A percentile compares a stretch with the other conserved stretches of the same genome.
Conservation (phyloP, 192 early-diverging fungal species). For the Gorgonomyces haynaldii region DNA sequence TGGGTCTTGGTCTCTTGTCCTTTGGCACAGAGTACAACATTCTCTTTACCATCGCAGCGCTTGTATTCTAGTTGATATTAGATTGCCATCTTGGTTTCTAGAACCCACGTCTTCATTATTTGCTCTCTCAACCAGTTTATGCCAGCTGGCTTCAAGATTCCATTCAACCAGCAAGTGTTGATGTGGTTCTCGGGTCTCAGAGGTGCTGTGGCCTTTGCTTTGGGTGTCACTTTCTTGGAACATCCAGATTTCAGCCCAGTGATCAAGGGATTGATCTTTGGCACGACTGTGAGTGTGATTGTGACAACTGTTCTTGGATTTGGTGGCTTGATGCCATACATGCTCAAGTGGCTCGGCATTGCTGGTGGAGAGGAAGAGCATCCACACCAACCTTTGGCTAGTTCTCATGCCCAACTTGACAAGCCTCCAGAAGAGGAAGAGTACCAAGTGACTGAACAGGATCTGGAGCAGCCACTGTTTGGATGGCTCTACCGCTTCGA, state of each 20-base stretch:
- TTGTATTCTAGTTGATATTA: constrained; percentile 19
- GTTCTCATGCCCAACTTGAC: not conserved
- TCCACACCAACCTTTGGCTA: not conserved
- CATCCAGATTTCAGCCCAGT: constrained; percentile 32
- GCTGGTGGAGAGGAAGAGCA: constrained; percentile 10
- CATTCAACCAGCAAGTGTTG: constrained; percentile 11
- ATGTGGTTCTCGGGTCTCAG: constrained; percentile 53
- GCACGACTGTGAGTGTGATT: constrained; percentile 48
- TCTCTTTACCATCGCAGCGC: constrained; percentile 30
- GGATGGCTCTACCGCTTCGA: constrained; percentile 35
- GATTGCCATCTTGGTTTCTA: constrained; percentile 38
- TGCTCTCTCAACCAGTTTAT: constrained; percentile 28
- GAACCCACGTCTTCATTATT: constrained; percentile 46
- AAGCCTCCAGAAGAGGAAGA: constrained; percentile 19
- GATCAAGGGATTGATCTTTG: constrained; percentile 44
- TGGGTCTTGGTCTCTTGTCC: constrained; percentile 45
- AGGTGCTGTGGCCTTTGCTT: constrained; percentile 51
- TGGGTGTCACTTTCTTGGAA: constrained; percentile 46
- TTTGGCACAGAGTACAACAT: constrained; percentile 41
- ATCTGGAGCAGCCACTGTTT: constrained; percentile 29
- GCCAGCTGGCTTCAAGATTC: not conserved
- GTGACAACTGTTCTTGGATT: constrained; percentile 43
- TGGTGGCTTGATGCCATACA: constrained; percentile 45
- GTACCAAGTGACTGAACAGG: constrained; percentile 13
- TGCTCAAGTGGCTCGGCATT: constrained; percentile 40